Conservation (phyloP, 352 stramenopile genomes). For the Thalassiosira pacifica region DNA sequence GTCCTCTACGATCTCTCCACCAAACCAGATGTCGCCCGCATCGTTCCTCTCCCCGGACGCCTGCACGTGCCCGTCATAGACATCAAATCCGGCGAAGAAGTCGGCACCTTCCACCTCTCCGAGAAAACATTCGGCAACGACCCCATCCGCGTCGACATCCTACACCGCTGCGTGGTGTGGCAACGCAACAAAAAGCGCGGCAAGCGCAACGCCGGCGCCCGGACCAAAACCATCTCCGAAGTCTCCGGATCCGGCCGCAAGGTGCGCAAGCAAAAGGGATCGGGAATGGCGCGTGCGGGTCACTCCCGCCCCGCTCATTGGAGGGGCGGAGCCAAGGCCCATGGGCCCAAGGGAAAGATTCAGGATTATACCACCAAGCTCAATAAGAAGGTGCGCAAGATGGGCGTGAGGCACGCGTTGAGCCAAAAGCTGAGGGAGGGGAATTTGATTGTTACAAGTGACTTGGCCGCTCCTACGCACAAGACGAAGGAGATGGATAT, state of each 20-base stretch:
- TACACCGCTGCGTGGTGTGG: conserved; percentile 87
- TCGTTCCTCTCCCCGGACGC: conserved; percentile 77
- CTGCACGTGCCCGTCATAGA: conserved; percentile 69
- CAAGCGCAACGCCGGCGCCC: conserved; percentile 65
- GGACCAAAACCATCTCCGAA: conserved; percentile 87
- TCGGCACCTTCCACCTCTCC: conserved; percentile 77
- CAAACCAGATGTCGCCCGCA: conserved; percentile 24
- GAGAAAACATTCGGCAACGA: conserved; percentile 79
- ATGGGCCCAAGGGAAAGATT: conserved; percentile 83
- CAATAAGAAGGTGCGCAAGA: conserved; percentile 87
- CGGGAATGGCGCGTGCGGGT: conserved; percentile 85
- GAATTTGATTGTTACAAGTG: conserved; percentile 88
- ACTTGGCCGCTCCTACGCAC: conserved; percentile 77
- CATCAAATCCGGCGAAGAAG: conserved; percentile 25
- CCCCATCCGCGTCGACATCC: conserved; percentile 87
- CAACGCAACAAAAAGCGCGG: conserved; percentile 85
- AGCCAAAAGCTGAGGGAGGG: conserved; percentile 89
- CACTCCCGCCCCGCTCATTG: conserved; percentile 88
- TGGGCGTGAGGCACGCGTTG: conserved; percentile 84
- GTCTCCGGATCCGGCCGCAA: conserved; percentile 87
- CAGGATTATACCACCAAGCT: conserved; percentile 89
- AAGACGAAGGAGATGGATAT: conserved; percentile 77
- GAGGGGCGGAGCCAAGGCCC: conserved; percentile 89
- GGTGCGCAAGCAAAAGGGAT: conserved; percentile 89
- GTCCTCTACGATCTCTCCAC: conserved; percentile 54